These are phyloP conservation scores for Sistotremastrum niveocremeum DNA, from an alignment of 768 basidiomycete genomes.

Conservation along the genomic window DNA sequence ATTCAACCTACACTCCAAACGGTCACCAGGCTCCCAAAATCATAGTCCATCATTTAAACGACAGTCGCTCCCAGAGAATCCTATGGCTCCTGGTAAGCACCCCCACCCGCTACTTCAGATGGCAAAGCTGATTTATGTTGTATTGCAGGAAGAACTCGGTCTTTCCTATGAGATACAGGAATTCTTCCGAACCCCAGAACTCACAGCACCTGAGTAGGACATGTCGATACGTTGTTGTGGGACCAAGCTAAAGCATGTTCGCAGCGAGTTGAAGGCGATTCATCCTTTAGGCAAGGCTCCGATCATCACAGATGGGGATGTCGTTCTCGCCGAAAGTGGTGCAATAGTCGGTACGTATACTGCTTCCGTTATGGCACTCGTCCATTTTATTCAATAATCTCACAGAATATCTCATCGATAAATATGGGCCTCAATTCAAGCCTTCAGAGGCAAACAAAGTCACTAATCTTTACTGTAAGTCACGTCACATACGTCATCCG, in stretches of 20 bases:
- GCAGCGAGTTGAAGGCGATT: slow-evolving; percentile 19
- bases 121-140: neutral
- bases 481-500: neutral
- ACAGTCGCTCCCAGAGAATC: slow-evolving; percentile 16
- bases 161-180: slow-evolving; percentile 30
- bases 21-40: neutral
- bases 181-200: slow-evolving; percentile 20
- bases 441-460: slow-evolving; percentile 18
- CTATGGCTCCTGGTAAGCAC: slow-evolving; percentile 14
- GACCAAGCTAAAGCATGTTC: neutral
- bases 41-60: slow-evolving; percentile 9
- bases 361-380: neutral
- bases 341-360: slow-evolving; percentile 27
- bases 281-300: slow-evolving; percentile 36
- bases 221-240: no score
- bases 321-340: slow-evolving; percentile 30
- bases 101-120: neutral
- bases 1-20: no score
- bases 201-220: slow-evolving; percentile 18
- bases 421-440: slow-evolving; percentile 18
- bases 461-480: slow-evolving; percentile 25
- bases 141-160: slow-evolving; percentile 35
- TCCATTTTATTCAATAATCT: neutral
- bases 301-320: slow-evolving; percentile 31
- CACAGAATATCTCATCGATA: slow-evolving; percentile 30